Evolutionary conservation across 805 yeast genomes (phyloP), one percentile per base, ranked within the genome.

Genomic region (Pichia paraexigua): DNA sequence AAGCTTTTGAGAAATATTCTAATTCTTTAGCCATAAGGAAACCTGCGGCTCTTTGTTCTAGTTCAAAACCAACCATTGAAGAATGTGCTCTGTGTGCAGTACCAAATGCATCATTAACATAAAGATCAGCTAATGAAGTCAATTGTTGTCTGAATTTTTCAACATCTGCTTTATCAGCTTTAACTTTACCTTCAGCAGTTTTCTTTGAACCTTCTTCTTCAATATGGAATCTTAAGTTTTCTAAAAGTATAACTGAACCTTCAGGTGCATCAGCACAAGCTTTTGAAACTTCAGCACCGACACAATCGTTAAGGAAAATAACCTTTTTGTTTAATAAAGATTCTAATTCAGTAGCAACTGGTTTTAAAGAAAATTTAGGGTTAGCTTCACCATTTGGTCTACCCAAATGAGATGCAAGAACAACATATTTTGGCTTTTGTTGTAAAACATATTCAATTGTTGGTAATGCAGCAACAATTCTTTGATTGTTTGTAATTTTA

Each of bases 31-130:
- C 85, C 87, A 94, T 85, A 66, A 94, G 78, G 96, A 92, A 95
- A 73, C 99, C 99, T 60, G 97, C 86, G 65, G 98, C 99, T 76
- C 94, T 87, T 77, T 89, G 91, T 58, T 95, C 91, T 65, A 89
- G 80, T 63, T 92, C 91, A 64, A 94, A 79, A 69, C 99, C 99
- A 66, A 94, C 99, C 91, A 94, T 92, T 46, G 99, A 94, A 51
- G 97, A 90, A 80, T 94, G 99, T 58, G 99, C 99, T 80, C 99
- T 89, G 86, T 94, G 99, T 53, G 98, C 97, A 58, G 99, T 94
- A 72, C 99, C 99, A 67, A 94, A 94, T 53, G 97, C 98, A 72
- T 94, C 99, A 77, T 94, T 85, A 71, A 94, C 82, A 79, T 94
- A 94, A 59, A 94, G 96, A 67, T 94, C 99, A 61, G 97, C 98